Base-by-base conservation (phyloP, 2,329 filamentous ascomycete species). In the Colletotrichum scovillei region DNA sequence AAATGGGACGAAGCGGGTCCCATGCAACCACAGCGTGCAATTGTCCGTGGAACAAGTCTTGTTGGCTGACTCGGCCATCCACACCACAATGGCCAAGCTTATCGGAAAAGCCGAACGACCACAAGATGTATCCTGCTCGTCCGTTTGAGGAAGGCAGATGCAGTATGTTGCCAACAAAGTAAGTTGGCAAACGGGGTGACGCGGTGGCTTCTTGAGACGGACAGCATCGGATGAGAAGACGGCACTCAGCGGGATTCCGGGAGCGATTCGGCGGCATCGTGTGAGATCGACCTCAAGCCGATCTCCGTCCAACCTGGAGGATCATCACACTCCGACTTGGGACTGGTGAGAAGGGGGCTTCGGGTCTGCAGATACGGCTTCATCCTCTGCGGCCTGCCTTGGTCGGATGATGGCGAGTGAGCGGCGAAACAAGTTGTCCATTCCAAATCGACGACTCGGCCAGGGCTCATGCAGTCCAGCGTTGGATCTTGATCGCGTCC, bases 401-500 rank as follows among this genome's bases (percentile, higher is more conserved):
- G 42, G 42, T 49, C 42, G 16, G 42, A 19, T 22, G 42, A 49
- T 19, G 42, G 42, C 52, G 66, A 58, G 38, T 22, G 32, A 22
- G 24, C 55, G 22, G 58, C 66, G 38, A 69, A 69, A 64, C 59
- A 59, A 26, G 67, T 30, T 19, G 69, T 30, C 11, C 66, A 69
- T 60, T 73, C 65, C 70, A 73, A 73, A 73, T 73, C 30, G 59
- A 63, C 56, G 32, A 28, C 67, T 24, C 30, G 26, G 55, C 46
- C 69, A 60, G 60, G 67, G 46, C 22, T 57, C 32, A 35, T 62
- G 59, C 67, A 73, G 46, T 56, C 56, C 70, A 66, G 70, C 56
- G 60, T 70, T 49, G 56, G 67, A 70, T 70, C 67, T 70, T 69
- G 70, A 64, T 69, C 66, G 22, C 66, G 59, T 64, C 59, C 66